Base-by-base conservation (phyloP, 148 eudicot species). In the Fagopyrum homotropicum region DNA sequence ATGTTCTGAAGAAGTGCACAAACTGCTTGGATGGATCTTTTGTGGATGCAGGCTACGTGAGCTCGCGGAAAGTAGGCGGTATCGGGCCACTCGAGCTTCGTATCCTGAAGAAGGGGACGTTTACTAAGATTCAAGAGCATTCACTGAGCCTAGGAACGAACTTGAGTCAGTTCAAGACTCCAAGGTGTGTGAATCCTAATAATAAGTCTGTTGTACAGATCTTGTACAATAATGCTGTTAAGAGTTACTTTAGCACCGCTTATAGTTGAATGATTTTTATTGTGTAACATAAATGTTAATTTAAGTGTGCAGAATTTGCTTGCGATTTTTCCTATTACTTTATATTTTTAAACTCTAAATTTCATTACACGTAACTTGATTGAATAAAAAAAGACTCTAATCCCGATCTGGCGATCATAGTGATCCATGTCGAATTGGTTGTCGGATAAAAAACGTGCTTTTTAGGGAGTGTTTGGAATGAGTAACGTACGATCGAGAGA, bases 81-180 rank as follows among this genome's bases (percentile, higher is more conserved):
- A 96, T 96, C 10, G 99, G 97, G 5, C 78, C 98, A 0, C 82
- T 96, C 9, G 99, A 96, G 84, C 91, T 96, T 6, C 77, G 86
- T 55, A 77, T 96, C 1, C 40, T 92, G 63, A 82, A 71, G 82
- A 88, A 77, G 75, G 99, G 98, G 14, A 92, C 99, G 0, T 96
- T 96, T 69, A 82, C 83, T 9, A 82, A 86, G 91, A 82, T 96
- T 30, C 63, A 90, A 74, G 81, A 89, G 26, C 89, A 96, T 78
- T 87, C 75, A 46, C 87, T 92, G 49, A 86, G 79, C 57, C 72
- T 88, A 78, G 99, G 99, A 2, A 82, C 79, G 4, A 89, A 90
- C 2, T 84, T 86, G 40, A 96, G 88, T 84, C 99, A 96, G 85
- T 92, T 90, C 82, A 96, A 96, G 82, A 90, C 94, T 0, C 99